A percentile compares a stretch with the other conserved stretches of the same genome.
These are phyloP conservation scores for Rhizopogon roseolus DNA, from an alignment of 768 basidiomycete species.

Conservation along the genomic window DNA sequence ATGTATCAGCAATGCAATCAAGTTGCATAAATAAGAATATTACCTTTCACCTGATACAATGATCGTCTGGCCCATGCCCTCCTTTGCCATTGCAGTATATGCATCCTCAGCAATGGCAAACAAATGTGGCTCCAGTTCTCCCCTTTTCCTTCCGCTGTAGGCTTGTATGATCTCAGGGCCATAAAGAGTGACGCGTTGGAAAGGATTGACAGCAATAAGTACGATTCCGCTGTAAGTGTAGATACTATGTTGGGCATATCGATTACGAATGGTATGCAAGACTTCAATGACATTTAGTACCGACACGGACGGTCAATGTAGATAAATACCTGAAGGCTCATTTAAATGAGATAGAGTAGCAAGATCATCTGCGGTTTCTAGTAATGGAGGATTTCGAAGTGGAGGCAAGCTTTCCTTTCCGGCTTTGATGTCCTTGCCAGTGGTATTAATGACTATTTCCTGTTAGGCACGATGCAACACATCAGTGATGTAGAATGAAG, in stretches of 20 bases:
- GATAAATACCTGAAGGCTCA: constrained; percentile 82
- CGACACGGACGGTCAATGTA: background rate
- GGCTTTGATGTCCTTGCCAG: constrained; percentile 74
- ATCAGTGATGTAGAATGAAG: constrained; percentile 5
- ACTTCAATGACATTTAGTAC: constrained; percentile 42
- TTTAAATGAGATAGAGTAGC: constrained; percentile 97
- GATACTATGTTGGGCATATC: constrained; percentile 95
- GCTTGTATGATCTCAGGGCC: constrained; percentile 97
- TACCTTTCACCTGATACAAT: constrained; percentile 98
- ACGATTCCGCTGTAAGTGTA: constrained; percentile 99
- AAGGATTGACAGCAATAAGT: constrained; percentile 97
- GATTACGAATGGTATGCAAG: constrained; percentile 93
- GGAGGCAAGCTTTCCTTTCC: constrained; percentile 82
- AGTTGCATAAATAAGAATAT: constrained; percentile 13
- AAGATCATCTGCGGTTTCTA: constrained; percentile 97
- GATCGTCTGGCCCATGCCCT: constrained; percentile 95
- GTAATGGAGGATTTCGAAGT: constrained; percentile 89
- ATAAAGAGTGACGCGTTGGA: constrained; percentile 95
- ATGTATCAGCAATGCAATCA: constrained; percentile 2
- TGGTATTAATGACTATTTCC: constrained; percentile 80
- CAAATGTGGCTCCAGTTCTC: constrained; percentile 94
- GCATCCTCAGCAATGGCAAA: constrained; percentile 99
- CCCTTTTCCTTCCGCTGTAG: constrained; percentile 86
- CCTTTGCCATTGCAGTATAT: constrained; percentile 93
- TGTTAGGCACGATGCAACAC: constrained; percentile 21